phyloP scores from a whole-genome alignment of 1,139 yeast species.

The Lodderomyces elongisporus region DNA sequence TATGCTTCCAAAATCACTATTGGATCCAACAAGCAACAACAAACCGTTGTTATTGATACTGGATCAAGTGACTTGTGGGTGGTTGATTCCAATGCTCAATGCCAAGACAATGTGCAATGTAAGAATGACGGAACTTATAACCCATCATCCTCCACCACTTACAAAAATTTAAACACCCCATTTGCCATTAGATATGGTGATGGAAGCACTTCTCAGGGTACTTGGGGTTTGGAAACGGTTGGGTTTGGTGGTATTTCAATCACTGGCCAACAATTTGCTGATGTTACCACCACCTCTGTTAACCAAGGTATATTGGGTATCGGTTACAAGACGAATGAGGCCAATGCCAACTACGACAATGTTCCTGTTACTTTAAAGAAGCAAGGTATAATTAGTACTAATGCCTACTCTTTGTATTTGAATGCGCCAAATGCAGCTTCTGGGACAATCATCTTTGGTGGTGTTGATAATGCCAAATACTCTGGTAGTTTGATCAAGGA shows the following conservation, averaged over 20 bases:
- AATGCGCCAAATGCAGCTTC: constrained; percentile 16
- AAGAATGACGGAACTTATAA: constrained; percentile 6
- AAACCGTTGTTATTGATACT: constrained; percentile 16
- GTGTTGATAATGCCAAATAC: constrained; percentile 25
- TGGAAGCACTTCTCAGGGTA: constrained; percentile 34
- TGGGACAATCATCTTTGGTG: constrained; percentile 28
- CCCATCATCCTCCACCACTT: constrained; percentile 6
- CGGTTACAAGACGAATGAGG: constrained; percentile 13
- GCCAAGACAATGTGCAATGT: constrained; percentile 5
- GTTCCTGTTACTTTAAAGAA: constrained; percentile 25
- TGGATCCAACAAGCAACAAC: constrained; percentile 12
- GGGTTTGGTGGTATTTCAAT: constrained; percentile 11
- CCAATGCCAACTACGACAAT: constrained; percentile 22
- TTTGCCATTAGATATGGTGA: constrained; percentile 13
- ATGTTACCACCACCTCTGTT: constrained; percentile 11
- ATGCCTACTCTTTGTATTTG: constrained; percentile 33
- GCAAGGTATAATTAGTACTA: constrained; percentile 45
- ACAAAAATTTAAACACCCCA: constrained; percentile 6
- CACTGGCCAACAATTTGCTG: constrained; percentile 16
- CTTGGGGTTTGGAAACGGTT: constrained; percentile 49
- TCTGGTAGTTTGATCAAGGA: constrained; percentile 16
- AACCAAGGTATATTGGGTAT: constrained; percentile 19
- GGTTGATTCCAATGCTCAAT: constrained; percentile 7
- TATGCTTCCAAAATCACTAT: constrained; percentile 9
- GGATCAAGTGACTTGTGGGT: constrained; percentile 30